phyloP scores from a whole-genome alignment of 768 basidiomycete genomes.

The Calocera viscosa region DNA sequence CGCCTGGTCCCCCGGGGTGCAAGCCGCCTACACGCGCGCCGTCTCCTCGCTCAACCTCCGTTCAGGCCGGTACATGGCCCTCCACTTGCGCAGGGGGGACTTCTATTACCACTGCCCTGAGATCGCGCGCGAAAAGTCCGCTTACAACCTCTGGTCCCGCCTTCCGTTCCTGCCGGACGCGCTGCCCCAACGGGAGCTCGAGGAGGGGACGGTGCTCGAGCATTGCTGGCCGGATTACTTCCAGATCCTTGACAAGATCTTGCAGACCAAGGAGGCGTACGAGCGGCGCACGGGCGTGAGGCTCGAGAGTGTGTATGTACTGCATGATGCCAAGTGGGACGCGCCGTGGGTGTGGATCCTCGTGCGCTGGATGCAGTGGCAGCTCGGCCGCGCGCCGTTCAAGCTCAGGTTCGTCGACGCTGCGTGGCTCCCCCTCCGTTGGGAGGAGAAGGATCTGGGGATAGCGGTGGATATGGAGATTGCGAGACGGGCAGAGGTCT shows the following conservation, averaged over 20 bases:
- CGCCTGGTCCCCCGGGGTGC: constrained; percentile 43
- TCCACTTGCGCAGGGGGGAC: constrained; percentile 48
- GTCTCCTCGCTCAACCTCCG: no score
- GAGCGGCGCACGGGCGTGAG: background rate
- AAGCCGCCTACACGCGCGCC: constrained; percentile 36
- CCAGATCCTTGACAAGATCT: constrained; percentile 37
- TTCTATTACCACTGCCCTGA: constrained; percentile 44
- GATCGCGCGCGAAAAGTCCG: no score
- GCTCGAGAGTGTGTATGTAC: constrained; percentile 38
- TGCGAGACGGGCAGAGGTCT: constrained; percentile 47
- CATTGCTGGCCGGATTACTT: constrained; percentile 44
- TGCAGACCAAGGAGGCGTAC: constrained; percentile 20
- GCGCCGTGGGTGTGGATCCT: constrained; percentile 6
- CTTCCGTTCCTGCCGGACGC: constrained; percentile 38
- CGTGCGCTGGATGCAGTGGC: background rate
- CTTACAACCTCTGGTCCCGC: constrained; percentile 42
- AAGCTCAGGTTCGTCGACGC: background rate
- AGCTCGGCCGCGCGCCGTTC: background rate
- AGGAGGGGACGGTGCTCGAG: constrained; percentile 30
- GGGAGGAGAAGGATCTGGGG: constrained; percentile 41
- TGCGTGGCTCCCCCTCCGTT: constrained; percentile 31
- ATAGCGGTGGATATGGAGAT: constrained; percentile 60
- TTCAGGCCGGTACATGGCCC: constrained; percentile 34
- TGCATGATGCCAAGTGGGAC: constrained; percentile 41
- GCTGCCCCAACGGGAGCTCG: constrained; percentile 21